Conservation (phyloP, 2,329 filamentous ascomycete species). For the Thermothelomyces thermophilus region DNA sequence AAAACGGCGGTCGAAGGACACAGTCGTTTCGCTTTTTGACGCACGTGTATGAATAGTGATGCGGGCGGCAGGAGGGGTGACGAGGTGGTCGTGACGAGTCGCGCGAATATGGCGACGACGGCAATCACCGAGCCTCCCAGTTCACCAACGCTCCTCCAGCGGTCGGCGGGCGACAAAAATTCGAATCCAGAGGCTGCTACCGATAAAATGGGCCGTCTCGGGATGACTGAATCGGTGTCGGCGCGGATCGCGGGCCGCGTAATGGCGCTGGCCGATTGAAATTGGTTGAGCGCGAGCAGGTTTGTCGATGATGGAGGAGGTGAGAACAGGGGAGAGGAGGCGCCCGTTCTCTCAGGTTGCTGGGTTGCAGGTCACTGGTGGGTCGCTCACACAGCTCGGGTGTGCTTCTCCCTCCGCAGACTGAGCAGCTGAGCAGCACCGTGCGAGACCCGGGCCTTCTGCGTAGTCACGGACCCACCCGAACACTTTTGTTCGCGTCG, state of each 20-base stretch:
- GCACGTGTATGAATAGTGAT: slow-evolving; percentile 1
- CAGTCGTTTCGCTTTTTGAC: background rate
- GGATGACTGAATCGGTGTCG: slow-evolving; percentile 12
- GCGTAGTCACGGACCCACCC: background rate
- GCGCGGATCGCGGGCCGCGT: slow-evolving; percentile 21
- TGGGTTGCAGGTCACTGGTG: background rate
- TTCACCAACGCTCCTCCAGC: slow-evolving; percentile 23
- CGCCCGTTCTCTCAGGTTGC: slow-evolving; percentile 11
- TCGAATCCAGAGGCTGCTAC: slow-evolving; percentile 8
- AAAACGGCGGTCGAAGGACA: background rate
- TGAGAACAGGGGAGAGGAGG: slow-evolving; percentile 20
- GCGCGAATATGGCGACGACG: slow-evolving; percentile 24
- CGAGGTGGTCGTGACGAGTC: slow-evolving; percentile 21
- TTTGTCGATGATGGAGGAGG: slow-evolving; percentile 23
- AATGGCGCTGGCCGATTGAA: slow-evolving; percentile 23
- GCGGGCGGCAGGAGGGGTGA: slow-evolving; percentile 16
- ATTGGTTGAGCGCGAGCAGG: slow-evolving; percentile 15
- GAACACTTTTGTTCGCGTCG: background rate
- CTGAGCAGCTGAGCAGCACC: too few species aligned
- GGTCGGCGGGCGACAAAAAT: slow-evolving; percentile 17
- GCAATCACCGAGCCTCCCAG: slow-evolving; percentile 21
- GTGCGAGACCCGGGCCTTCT: slow-evolving; percentile 13
- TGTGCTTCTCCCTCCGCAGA: background rate
- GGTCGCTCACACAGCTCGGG: background rate
- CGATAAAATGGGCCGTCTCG: background rate